Percentiles rank a stretch among this genome's conserved stretches.
These are phyloP conservation scores for Tremella mesenterica DNA, from an alignment of 768 basidiomycete genomes.

Conservation along the genomic window DNA sequence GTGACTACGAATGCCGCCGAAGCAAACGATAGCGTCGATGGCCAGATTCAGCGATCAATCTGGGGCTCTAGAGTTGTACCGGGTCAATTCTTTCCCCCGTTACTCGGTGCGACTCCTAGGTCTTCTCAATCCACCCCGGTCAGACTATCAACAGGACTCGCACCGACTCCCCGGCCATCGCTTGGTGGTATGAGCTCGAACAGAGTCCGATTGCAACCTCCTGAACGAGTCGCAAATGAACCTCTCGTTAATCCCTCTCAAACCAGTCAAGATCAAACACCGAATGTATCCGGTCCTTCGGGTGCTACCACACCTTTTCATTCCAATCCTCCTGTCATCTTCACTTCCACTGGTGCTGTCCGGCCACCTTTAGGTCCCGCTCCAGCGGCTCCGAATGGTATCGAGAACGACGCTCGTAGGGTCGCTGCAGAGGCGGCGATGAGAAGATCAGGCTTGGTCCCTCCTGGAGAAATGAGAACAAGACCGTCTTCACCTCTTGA, in stretches of 20 bases:
- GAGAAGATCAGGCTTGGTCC: conserved; percentile 47
- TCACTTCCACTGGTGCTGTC: conserved; percentile 16
- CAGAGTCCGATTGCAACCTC: background rate
- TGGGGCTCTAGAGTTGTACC: conserved; percentile 33
- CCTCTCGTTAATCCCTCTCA: background rate
- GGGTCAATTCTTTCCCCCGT: conserved; percentile 30
- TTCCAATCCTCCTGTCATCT: conserved; percentile 28
- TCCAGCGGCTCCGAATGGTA: no score
- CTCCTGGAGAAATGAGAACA: background rate
- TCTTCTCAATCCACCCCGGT: background rate
- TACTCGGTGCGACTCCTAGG: conserved; percentile 24
- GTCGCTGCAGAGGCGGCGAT: conserved; percentile 65
- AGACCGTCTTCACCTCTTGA: background rate
- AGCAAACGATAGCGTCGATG: no score
- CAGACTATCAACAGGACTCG: background rate
- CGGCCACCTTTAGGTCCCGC: no score
- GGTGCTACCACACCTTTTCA: conserved; percentile 23
- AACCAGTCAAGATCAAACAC: background rate
- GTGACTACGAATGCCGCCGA: no score
- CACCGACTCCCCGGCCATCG: background rate
- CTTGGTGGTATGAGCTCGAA: no score
- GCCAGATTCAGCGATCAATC: conserved; percentile 22
- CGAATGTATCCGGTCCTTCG: background rate
- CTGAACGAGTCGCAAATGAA: background rate
- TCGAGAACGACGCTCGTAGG: conserved; percentile 45